Conservation (phyloP, 2,329 filamentous ascomycete genomes). For the Zymoseptoria pseudotritici region DNA sequence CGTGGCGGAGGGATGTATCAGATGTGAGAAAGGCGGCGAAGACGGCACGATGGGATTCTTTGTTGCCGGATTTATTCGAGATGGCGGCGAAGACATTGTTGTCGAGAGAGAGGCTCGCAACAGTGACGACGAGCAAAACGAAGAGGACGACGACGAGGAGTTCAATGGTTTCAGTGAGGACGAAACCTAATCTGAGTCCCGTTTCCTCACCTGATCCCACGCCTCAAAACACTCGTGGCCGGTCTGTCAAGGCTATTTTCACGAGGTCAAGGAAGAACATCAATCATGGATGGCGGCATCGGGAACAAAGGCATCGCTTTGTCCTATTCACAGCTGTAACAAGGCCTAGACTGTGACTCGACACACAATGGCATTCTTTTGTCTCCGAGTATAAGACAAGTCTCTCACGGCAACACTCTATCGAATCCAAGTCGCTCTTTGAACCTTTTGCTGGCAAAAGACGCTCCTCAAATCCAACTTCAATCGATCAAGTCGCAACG, state of each 20-base stretch:
- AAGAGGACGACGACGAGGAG: constrained; percentile 27
- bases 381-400: background rate
- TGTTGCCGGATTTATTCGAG: constrained; percentile 73
- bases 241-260: background rate
- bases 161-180: constrained; percentile 39
- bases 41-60: constrained; percentile 94
- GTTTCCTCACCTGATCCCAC: background rate
- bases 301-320: background rate
- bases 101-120: background rate
- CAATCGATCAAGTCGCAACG: background rate
- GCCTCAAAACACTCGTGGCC: background rate
- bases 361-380: background rate
- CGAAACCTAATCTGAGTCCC: constrained; percentile 5
- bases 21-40: constrained; percentile 72
- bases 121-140: constrained; percentile 1
- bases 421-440: background rate
- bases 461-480: background rate
- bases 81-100: constrained; percentile 25
- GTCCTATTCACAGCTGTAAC: background rate
- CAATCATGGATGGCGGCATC: background rate
- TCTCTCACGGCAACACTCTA: background rate
- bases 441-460: background rate
- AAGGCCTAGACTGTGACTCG: background rate
- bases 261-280: background rate
- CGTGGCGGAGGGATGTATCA: constrained; percentile 67